A percentile compares a stretch with the other conserved stretches of the same genome.
These are phyloP conservation scores for Lecanosticta acicola DNA, from an alignment of 2,329 filamentous ascomycete genomes.

Conservation along the genomic window DNA sequence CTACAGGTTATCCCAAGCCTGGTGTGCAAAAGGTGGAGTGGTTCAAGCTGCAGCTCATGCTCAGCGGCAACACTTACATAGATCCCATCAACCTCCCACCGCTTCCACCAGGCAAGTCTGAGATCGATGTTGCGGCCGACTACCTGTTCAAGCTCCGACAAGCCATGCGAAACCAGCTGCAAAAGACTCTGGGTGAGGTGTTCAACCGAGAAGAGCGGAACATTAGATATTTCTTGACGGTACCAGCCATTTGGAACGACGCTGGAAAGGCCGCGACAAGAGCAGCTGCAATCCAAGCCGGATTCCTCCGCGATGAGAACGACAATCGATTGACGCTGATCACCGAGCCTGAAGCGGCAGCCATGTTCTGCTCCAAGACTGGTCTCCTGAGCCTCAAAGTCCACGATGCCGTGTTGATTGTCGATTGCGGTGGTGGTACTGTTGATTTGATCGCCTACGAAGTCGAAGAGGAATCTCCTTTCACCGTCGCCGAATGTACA, in stretches of 20 bases:
- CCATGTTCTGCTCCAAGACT: constrained; percentile 96
- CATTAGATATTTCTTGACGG: constrained; percentile 94
- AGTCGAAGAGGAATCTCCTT: constrained; percentile 94
- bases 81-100: constrained; percentile 98
- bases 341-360: constrained; percentile 93
- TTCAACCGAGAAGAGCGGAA: constrained; percentile 98
- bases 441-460: constrained; percentile 99
- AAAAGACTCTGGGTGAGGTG: constrained; percentile 94
- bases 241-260: constrained; percentile 99
- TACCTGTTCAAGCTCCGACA: constrained; percentile 97
- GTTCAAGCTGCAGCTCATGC: constrained; percentile 99
- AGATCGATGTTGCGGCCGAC: constrained; percentile 98
- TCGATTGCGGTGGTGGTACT: constrained; percentile 96
- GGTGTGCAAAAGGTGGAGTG: constrained; percentile 99
- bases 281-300: constrained; percentile 92
- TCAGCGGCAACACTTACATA: constrained; percentile 97
- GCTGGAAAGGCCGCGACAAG: constrained; percentile 95
- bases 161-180: constrained; percentile 90
- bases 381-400: constrained; percentile 93
- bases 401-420: constrained; percentile 96
- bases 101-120: constrained; percentile 93
- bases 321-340: constrained; percentile 93
- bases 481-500: constrained; percentile 94
- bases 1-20: constrained; percentile 94
- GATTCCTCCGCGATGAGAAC: constrained; percentile 93